Evolutionary conservation across 495 filamentous ascomycete species (phyloP), one percentile per base, ranked within the genome.

Genomic region (Aspergillus bertholletiae): DNA sequence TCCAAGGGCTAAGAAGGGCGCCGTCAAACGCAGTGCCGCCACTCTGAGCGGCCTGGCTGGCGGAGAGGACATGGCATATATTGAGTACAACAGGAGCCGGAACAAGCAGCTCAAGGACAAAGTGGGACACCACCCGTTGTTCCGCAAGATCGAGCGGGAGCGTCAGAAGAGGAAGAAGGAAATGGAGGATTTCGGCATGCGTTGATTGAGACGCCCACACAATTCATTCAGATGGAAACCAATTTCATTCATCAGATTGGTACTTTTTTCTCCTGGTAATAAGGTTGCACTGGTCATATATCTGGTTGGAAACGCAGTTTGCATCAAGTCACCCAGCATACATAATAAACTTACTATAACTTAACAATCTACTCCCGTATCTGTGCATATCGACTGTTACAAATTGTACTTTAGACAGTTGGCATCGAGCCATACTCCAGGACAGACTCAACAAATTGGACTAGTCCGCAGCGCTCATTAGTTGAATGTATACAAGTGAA

Each of bases 21-120:
- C 76, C 8, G 87, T 84, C 13, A 88, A 82, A 62, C 82, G 94
- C 28, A 92, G 85, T 34, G 94, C 91, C 8, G 93, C 90, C 17
- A 92, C 82, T 37, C 78, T 98, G 46, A 86, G 85, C 47, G 92
- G 93, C 52, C 75, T 97, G 49, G 87, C 85, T 24, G 94, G 94
- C 39, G 94, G 92, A 0, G 88, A 95, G 66, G 90, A 94, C 61
- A 97, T 97, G 93, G 92, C 92, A 24, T 97, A 97, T 66, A 86
- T 92, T 49, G 95, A 98, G 72, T 86, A 86, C 64, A 87, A 87
- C 61, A 85, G 79, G 76, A 87, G 82, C 63, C 75, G 75, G 56
- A 90, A 90, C 62, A 91, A 89, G 72, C 85, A 95, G 65, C 81
- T 92, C 64, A 92, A 89, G 75, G 85, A 85, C 47, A 89, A 90